Conservation (phyloP, 345 rosid genomes). For the Arabidopsis suecica region DNA sequence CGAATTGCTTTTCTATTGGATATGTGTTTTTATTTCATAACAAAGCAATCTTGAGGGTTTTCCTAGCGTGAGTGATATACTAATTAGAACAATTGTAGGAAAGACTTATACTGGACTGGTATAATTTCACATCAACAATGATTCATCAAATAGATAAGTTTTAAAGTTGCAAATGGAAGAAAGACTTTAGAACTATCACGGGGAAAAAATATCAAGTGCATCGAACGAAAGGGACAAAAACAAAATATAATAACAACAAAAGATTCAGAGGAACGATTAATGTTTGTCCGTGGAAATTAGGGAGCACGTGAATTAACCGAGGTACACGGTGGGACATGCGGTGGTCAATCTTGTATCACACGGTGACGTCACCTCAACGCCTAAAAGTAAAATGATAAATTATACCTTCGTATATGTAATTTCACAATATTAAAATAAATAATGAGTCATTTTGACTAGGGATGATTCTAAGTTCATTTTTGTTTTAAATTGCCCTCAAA, state of each 20-base stretch:
- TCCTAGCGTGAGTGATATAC: neutral
- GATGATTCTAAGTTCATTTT: no score
- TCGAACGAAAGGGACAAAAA: slow-evolving; percentile 35
- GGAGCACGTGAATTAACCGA: slow-evolving; percentile 39
- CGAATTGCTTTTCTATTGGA: neutral
- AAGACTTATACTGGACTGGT: no score
- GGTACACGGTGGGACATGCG: slow-evolving; percentile 29
- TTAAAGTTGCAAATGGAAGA: neutral
- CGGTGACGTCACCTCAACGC: slow-evolving; percentile 24
- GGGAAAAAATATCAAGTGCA: slow-evolving; percentile 19
- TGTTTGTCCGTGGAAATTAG: slow-evolving; percentile 19
- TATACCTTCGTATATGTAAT: neutral
- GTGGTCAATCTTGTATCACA: slow-evolving; percentile 29
- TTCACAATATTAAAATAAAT: neutral
- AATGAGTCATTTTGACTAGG: neutral
- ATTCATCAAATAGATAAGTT: neutral
- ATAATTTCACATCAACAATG: neutral
- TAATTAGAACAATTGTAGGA: neutral
- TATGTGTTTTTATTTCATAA: neutral
- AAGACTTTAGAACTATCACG: slow-evolving; percentile 24
- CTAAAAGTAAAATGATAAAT: neutral
- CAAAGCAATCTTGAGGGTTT: neutral
- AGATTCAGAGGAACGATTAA: neutral
- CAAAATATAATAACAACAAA: slow-evolving; percentile 33
- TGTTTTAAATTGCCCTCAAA: no score